phyloP scores from a whole-genome alignment of 768 basidiomycete species.

The Leccinum boreale region DNA sequence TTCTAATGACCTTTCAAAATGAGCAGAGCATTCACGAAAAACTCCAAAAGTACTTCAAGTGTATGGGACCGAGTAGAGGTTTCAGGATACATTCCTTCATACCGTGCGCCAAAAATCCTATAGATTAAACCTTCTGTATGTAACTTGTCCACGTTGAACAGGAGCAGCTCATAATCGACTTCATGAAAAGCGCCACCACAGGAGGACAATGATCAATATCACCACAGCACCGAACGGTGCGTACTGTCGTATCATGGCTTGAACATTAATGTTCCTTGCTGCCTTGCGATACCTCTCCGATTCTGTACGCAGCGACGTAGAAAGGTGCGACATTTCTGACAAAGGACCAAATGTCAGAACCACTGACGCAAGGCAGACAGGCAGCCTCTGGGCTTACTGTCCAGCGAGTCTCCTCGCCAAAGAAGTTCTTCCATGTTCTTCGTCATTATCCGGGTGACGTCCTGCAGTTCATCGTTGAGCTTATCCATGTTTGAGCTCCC shows the following conservation, averaged over 20 bases:
- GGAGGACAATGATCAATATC: constrained; percentile 71
- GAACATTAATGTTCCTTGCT: constrained; percentile 89
- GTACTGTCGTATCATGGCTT: constrained; percentile 93
- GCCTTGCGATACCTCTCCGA: constrained; percentile 97
- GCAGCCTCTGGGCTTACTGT: constrained; percentile 56
- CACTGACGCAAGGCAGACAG: neutral
- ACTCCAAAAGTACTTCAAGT: neutral
- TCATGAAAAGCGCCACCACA: constrained; percentile 78
- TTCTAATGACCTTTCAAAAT: neutral
- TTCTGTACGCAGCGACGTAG: constrained; percentile 90
- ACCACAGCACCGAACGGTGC: constrained; percentile 85
- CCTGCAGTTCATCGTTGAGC: constrained; percentile 94
- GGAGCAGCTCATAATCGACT: constrained; percentile 8
- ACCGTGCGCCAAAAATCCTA: constrained; percentile 7
- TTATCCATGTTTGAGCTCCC: constrained; percentile 69
- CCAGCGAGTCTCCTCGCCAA: constrained; percentile 97
- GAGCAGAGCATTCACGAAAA: neutral
- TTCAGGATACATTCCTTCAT: neutral
- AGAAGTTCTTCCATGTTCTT: constrained; percentile 99
- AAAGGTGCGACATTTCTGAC: constrained; percentile 94
- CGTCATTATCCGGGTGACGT: constrained; percentile 99
- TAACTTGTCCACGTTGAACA: constrained; percentile 21
- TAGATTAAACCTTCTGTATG: constrained; percentile 29
- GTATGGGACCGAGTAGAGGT: neutral
- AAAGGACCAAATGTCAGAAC: constrained; percentile 1